Conservation (phyloP, 257 asterid species). For the Gentiana dahurica region DNA sequence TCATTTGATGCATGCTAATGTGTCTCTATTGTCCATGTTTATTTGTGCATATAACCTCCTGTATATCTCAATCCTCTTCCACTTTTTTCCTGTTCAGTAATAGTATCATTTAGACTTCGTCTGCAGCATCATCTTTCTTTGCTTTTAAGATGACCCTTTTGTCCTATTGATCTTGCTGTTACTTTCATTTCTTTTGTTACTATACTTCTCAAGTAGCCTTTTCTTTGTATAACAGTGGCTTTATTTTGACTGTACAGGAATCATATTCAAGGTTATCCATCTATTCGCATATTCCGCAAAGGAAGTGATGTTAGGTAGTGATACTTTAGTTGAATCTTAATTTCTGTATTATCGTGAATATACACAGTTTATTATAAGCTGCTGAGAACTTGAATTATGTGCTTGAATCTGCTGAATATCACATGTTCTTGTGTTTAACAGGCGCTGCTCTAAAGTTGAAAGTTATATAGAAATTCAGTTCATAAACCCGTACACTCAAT, state of each 20-base stretch:
- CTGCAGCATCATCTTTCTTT: not conserved
- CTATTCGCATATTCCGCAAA: slow-evolving; percentile 2
- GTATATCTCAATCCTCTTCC: not conserved
- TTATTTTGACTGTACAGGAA: slow-evolving; percentile 47
- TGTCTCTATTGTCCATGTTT: not conserved
- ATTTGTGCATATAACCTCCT: not conserved
- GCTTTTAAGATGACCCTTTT: not conserved
- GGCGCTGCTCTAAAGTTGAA: too few species aligned
- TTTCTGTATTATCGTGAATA: not conserved
- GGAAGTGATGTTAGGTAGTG: slow-evolving; percentile 79
- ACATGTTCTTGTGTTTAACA: not conserved
- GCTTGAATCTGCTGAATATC: not conserved
- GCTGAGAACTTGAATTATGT: not conserved
- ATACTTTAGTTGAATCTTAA: not conserved
- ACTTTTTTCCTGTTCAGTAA: not conserved
- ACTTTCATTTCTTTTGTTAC: slow-evolving; percentile 13
- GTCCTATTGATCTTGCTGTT: not conserved
- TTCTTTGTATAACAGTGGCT: slow-evolving; percentile 8
- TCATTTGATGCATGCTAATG: not conserved
- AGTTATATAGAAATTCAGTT: too few species aligned
- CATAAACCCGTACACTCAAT: too few species aligned
- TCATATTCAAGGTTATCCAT: slow-evolving; percentile 42
- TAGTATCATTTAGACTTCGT: not conserved
- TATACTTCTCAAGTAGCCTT: slow-evolving; percentile 1
- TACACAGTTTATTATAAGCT: not conserved